Conservation (phyloP, 495 filamentous ascomycete species). For the Neurospora sp. region DNA sequence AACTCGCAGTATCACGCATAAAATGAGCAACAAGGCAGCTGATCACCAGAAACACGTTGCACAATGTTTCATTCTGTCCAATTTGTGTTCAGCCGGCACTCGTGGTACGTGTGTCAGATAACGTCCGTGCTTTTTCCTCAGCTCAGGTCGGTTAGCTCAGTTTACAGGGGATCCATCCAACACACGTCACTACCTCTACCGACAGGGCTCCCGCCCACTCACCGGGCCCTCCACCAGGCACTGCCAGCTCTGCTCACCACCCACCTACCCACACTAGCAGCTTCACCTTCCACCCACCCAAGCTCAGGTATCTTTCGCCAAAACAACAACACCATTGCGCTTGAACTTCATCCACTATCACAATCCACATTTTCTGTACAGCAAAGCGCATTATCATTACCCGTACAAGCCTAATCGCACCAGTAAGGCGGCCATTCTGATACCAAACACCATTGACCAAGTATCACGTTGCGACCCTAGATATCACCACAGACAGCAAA, state of each 20-base stretch:
- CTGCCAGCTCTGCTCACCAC: neutral
- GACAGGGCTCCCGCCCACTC: neutral
- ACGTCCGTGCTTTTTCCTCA: neutral
- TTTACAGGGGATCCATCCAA: neutral
- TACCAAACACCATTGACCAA: slow-evolving; percentile 3
- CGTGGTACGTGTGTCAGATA: neutral
- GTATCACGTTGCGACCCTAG: neutral
- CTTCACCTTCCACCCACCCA: neutral
- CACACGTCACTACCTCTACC: neutral
- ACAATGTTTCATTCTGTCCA: neutral
- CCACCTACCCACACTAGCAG: neutral
- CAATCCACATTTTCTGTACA: neutral
- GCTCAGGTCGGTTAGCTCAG: neutral
- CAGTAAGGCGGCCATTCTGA: slow-evolving; percentile 18
- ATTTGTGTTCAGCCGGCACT: neutral
- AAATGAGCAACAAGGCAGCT: neutral
- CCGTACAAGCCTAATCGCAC: slow-evolving; percentile 15
- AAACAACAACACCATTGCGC: neutral
- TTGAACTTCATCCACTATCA: neutral
- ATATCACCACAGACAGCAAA: slow-evolving; percentile 5
- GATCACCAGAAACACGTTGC: neutral
- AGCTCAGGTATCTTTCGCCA: neutral
- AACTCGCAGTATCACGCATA: neutral
- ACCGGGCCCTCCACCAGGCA: neutral
- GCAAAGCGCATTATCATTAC: neutral